phyloP scores from a whole-genome alignment of 495 filamentous ascomycete species.

The Filosporella fistucella region DNA sequence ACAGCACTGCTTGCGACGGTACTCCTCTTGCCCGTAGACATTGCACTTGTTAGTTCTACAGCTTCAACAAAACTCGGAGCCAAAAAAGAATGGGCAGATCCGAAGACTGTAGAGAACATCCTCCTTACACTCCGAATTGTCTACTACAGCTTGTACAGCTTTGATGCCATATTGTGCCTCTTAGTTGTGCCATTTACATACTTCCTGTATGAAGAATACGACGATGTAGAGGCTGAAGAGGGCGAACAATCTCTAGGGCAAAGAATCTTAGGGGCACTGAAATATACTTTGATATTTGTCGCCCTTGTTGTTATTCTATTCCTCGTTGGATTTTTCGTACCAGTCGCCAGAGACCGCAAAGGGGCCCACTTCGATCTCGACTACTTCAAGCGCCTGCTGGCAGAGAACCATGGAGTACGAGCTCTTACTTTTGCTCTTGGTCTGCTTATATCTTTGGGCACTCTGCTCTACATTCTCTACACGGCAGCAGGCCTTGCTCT shows the following conservation, averaged over 20 bases:
- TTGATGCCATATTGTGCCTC: constrained; percentile 89
- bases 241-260: constrained; percentile 64
- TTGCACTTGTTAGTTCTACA: constrained; percentile 90
- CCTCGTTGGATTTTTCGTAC: constrained; percentile 89
- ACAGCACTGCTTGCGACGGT: constrained; percentile 87
- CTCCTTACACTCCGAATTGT: constrained; percentile 75
- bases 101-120: constrained; percentile 69
- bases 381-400: constrained; percentile 81
- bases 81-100: constrained; percentile 93
- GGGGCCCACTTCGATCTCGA: constrained; percentile 70
- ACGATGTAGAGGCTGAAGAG: constrained; percentile 75
- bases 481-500: constrained; percentile 86
- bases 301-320: constrained; percentile 77
- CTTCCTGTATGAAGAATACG: constrained; percentile 97
- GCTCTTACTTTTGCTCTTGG: constrained; percentile 86
- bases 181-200: constrained; percentile 92
- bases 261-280: constrained; percentile 75
- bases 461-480: constrained; percentile 79
- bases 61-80: constrained; percentile 67
- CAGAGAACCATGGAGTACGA: constrained; percentile 87
- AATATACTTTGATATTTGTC: constrained; percentile 87
- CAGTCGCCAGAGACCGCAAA: constrained; percentile 59
- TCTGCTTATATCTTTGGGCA: constrained; percentile 78
- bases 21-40: constrained; percentile 88
- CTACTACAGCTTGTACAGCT: constrained; percentile 88